Percentiles rank a stretch among this genome's conserved stretches.
phyloP scores from a whole-genome alignment of 2,329 filamentous ascomycete genomes.

The Diaporthe amygdali region DNA sequence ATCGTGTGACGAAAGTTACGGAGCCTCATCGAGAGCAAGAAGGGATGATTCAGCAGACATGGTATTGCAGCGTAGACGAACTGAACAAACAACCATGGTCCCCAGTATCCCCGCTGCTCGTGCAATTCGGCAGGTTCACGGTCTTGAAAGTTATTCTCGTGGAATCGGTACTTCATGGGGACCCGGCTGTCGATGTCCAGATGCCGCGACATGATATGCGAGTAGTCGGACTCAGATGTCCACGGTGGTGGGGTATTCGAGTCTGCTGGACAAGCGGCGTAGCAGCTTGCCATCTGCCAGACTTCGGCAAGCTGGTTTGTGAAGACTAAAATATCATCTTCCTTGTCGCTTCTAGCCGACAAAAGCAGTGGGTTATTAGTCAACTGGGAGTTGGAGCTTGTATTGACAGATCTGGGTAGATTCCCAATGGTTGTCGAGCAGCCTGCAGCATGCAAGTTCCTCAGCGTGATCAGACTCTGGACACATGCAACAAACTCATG shows the following conservation, averaged over 20 bases:
- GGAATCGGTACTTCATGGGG: slow-evolving; percentile 55
- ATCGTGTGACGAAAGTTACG: slow-evolving; percentile 57
- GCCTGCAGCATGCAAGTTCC: background rate
- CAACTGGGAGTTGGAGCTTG: background rate
- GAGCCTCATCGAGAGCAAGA: slow-evolving; percentile 57
- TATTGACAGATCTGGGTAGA: background rate
- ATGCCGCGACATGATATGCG: slow-evolving; percentile 52
- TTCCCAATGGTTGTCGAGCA: background rate
- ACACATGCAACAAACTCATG: background rate
- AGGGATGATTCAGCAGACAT: slow-evolving; percentile 58
- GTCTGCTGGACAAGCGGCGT: background rate
- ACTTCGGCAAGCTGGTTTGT: background rate
- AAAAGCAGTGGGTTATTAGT: background rate
- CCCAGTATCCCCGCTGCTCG: slow-evolving; percentile 55
- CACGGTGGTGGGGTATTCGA: background rate
- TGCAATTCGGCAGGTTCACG: slow-evolving; percentile 46
- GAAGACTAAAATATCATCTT: background rate
- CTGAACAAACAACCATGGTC: slow-evolving; percentile 57
- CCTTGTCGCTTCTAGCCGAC: background rate
- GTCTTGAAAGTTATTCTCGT: slow-evolving; percentile 51
- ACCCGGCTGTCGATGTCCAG: slow-evolving; percentile 58
- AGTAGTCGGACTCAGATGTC: slow-evolving; percentile 53
- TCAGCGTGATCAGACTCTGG: background rate
- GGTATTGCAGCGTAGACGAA: slow-evolving; percentile 58
- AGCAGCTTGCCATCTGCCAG: background rate